phyloP scores from a whole-genome alignment of 2,329 filamentous ascomycete genomes.

The Botrytis paeoniae region DNA sequence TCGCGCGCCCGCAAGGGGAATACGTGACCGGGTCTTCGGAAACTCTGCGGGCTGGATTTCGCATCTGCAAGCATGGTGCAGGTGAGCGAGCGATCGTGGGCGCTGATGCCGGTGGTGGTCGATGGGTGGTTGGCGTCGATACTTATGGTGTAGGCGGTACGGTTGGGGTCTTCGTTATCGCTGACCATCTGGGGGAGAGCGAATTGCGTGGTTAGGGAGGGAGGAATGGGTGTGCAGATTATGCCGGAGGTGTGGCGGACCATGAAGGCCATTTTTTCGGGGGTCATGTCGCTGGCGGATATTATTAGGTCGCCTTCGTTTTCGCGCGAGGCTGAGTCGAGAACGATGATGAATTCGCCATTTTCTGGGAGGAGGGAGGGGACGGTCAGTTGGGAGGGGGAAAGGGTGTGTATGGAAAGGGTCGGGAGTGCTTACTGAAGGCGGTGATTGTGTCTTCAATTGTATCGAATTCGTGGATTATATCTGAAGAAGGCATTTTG shows the following conservation, averaged over 20 bases:
- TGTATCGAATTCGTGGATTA: constrained; percentile 53
- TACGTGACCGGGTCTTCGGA: constrained; percentile 85
- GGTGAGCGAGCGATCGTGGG: constrained; percentile 79
- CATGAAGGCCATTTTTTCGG: constrained; percentile 93
- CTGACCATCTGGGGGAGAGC: constrained; percentile 86
- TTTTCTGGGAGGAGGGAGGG: constrained; percentile 48
- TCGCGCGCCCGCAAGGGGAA: constrained; percentile 76
- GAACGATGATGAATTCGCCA: constrained; percentile 92
- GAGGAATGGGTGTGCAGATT: constrained; percentile 81
- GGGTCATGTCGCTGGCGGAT: constrained; percentile 77
- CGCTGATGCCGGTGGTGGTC: constrained; percentile 86
- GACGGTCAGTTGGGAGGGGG: constrained; percentile 21
- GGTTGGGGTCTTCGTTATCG: constrained; percentile 72
- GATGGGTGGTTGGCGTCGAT: constrained; percentile 73
- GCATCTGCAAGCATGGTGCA: constrained; percentile 75
- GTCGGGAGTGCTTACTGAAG: constrained; percentile 51
- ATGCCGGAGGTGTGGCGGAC: constrained; percentile 86
- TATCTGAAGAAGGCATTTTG: constrained; percentile 35
- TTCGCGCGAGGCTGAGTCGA: constrained; percentile 88
- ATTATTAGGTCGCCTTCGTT: constrained; percentile 99
- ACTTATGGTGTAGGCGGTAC: constrained; percentile 89
- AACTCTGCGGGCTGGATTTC: constrained; percentile 48
- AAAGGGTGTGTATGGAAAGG: constrained; percentile 8
- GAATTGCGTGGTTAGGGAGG: constrained; percentile 65
- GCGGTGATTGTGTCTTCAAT: constrained; percentile 63